These are phyloP conservation scores for Fagus sylvatica DNA, from an alignment of 306 rosid species.

Conservation along the genomic window DNA sequence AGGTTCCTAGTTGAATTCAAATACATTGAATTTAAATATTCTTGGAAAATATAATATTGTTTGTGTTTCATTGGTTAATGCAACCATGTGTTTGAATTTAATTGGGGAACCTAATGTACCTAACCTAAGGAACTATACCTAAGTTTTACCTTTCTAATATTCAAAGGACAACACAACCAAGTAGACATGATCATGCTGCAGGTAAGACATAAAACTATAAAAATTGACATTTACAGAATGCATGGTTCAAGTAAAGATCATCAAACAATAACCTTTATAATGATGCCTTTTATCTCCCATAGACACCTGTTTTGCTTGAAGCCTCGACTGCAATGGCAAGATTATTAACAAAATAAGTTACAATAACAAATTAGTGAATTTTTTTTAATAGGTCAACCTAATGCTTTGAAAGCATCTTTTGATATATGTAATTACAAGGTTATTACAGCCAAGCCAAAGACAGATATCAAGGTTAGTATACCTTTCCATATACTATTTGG, in stretches of 20 bases:
- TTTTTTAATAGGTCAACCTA: neutral
- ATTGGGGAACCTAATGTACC: too few species aligned
- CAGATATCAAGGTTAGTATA: neutral
- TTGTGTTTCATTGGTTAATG: too few species aligned
- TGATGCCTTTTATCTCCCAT: constrained; percentile 71
- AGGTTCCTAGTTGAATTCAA: too few species aligned
- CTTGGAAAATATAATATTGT: too few species aligned
- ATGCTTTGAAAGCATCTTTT: neutral
- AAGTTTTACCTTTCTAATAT: too few species aligned
- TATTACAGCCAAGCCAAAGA: neutral
- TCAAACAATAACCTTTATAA: constrained; percentile 64
- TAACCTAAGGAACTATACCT: too few species aligned
- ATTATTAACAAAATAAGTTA: constrained; percentile 6
- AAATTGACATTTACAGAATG: neutral
- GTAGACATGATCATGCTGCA: neutral
- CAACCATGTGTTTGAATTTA: too few species aligned
- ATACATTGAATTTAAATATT: too few species aligned
- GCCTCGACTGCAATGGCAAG: constrained; percentile 66
- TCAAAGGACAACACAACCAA: neutral
- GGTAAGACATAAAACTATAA: neutral
- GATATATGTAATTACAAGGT: neutral
- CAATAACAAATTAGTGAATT: neutral
- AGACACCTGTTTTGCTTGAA: constrained; percentile 78
- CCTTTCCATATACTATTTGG: neutral
- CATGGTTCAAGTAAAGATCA: constrained; percentile 23